A percentile compares a stretch with the other conserved stretches of the same genome.
Conservation (phyloP, 2,329 filamentous ascomycete genomes). For the Metarhizium humberi region DNA sequence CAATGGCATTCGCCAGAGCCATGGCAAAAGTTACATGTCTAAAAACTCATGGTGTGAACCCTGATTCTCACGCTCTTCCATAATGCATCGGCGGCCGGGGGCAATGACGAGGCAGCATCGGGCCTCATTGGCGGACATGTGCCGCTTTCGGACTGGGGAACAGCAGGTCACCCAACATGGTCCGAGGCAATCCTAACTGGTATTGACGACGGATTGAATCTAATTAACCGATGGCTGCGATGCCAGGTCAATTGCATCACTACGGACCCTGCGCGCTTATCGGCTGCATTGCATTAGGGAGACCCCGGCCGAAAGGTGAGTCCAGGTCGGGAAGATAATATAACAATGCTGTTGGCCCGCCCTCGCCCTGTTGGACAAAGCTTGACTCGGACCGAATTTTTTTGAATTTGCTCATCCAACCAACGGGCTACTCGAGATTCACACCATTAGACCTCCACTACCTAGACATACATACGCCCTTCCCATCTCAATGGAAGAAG, state of each 20-base stretch:
- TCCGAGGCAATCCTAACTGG: background rate
- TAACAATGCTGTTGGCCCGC: background rate
- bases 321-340: background rate
- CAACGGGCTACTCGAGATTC: background rate
- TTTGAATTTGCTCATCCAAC: background rate
- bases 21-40: no score
- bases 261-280: background rate
- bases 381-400: background rate
- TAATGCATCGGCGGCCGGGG: background rate
- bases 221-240: background rate
- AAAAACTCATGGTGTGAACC: background rate
- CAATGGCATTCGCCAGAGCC: background rate
- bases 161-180: background rate
- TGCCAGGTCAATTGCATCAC: background rate
- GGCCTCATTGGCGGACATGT: background rate
- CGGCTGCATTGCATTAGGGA: background rate
- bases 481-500: constrained; percentile 8
- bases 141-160: background rate
- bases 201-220: background rate
- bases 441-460: background rate
- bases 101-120: background rate
- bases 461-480: background rate
- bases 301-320: background rate
- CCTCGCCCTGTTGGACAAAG: background rate
- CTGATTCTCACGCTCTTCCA: background rate